These are phyloP conservation scores for Scedosporium dehoogii DNA, from an alignment of 2,329 filamentous ascomycete genomes.

Conservation along the genomic window DNA sequence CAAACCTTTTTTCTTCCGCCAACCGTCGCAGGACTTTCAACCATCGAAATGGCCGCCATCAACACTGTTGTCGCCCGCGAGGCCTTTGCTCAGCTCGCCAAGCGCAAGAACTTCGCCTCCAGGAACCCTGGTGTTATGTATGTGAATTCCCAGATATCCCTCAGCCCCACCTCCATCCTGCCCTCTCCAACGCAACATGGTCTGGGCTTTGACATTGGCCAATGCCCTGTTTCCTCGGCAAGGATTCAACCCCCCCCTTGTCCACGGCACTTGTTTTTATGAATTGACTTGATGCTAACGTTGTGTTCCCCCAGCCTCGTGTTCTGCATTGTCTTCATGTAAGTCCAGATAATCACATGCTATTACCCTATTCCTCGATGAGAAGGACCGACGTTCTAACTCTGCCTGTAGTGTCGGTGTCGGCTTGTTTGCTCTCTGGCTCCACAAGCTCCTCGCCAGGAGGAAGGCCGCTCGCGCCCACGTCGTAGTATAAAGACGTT, in stretches of 20 bases:
- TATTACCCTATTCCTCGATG: neutral
- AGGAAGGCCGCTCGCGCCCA: slow-evolving; percentile 1
- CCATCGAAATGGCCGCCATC: slow-evolving; percentile 22
- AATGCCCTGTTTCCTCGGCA: neutral
- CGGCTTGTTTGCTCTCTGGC: neutral
- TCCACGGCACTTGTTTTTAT: neutral
- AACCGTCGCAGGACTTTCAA: neutral
- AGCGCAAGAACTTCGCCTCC: slow-evolving; percentile 6
- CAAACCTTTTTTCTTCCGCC: neutral
- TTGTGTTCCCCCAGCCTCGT: neutral
- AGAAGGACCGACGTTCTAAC: neutral
- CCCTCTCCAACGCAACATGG: neutral
- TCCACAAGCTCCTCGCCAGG: slow-evolving; percentile 2
- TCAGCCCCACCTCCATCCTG: neutral
- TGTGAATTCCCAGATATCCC: neutral
- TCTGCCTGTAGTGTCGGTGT: neutral
- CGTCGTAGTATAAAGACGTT: neutral
- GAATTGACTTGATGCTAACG: neutral
- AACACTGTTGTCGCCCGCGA: slow-evolving; percentile 17
- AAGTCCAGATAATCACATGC: neutral
- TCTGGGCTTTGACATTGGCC: neutral
- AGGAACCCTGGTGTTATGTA: slow-evolving; percentile 7
- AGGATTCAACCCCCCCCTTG: neutral
- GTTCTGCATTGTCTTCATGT: slow-evolving; percentile 6
- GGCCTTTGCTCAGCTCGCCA: slow-evolving; percentile 2